A percentile compares a stretch with the other conserved stretches of the same genome.
phyloP scores from a whole-genome alignment of 2,329 filamentous ascomycete genomes.

The Sphaceloma murrayae region DNA sequence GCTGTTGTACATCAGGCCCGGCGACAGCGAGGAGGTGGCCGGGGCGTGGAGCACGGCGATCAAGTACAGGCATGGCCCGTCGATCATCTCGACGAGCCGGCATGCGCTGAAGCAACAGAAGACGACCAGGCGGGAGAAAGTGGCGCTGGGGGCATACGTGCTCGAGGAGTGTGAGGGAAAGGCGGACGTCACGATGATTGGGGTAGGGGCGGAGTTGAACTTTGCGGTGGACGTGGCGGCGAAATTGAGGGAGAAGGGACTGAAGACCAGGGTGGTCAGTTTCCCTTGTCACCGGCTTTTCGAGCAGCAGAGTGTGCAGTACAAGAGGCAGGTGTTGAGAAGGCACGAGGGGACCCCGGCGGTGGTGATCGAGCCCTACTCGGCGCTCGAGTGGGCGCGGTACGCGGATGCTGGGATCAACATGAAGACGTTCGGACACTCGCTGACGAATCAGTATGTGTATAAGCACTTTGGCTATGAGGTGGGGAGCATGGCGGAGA shows the following conservation, averaged over 20 bases:
- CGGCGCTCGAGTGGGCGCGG: slow-evolving; percentile 49
- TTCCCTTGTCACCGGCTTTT: slow-evolving; percentile 45
- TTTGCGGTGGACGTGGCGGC: slow-evolving; percentile 38
- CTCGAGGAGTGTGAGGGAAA: slow-evolving; percentile 27
- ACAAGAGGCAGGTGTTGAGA: slow-evolving; percentile 39
- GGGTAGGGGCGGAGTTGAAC: slow-evolving; percentile 42
- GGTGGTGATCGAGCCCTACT: slow-evolving; percentile 53
- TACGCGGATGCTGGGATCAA: slow-evolving; percentile 49
- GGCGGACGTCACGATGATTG: slow-evolving; percentile 40
- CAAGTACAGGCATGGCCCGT: slow-evolving; percentile 31
- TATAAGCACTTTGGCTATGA: slow-evolving; percentile 51
- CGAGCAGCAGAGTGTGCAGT: slow-evolving; percentile 38
- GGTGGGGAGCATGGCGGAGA: slow-evolving; percentile 35
- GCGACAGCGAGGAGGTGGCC: slow-evolving; percentile 31
- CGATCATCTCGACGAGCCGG: slow-evolving; percentile 38
- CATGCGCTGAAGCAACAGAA: slow-evolving; percentile 34
- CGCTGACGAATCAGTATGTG: slow-evolving; percentile 44
- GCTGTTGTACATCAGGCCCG: slow-evolving; percentile 31
- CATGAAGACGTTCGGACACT: slow-evolving; percentile 48
- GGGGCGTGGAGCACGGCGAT: slow-evolving; percentile 37
- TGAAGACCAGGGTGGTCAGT: slow-evolving; percentile 40
- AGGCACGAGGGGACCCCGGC: slow-evolving; percentile 36
- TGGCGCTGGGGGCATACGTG: slow-evolving; percentile 36
- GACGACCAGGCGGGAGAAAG: slow-evolving; percentile 31
- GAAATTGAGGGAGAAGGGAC: slow-evolving; percentile 28